A percentile compares a stretch with the other conserved stretches of the same genome.
These are phyloP conservation scores for Funneliformis geosporum DNA, from an alignment of 192 early-diverging fungal genomes.

Conservation along the genomic window DNA sequence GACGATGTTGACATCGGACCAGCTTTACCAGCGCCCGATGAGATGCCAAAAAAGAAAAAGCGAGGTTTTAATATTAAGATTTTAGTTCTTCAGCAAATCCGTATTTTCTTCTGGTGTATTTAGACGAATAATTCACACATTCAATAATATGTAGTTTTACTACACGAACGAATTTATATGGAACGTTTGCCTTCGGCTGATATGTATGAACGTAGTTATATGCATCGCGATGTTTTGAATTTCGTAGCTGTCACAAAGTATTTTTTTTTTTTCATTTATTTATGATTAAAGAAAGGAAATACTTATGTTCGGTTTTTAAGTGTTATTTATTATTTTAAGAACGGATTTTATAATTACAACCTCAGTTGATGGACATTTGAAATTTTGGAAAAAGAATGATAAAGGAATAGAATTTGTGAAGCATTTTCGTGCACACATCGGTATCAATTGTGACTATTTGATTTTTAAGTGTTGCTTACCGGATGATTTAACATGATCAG, in stretches of 20 bases:
- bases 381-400: conserved; percentile 97
- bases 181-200: conserved; percentile 81
- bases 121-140: neutral
- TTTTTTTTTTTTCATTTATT: neutral
- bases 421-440: conserved; percentile 89
- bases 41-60: conserved; percentile 41
- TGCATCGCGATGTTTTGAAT: conserved; percentile 92
- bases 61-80: conserved; percentile 25
- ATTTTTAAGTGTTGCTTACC: neutral
- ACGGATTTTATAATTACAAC: conserved; percentile 94
- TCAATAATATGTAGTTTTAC: conserved; percentile 39
- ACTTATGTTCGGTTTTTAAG: neutral
- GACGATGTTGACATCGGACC: conserved; percentile 46
- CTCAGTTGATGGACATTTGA: conserved; percentile 94
- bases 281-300: too few relatives aligned
- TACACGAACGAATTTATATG: conserved; percentile 77
- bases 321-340: conserved; percentile 38
- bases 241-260: conserved; percentile 74
- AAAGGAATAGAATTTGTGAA: conserved; percentile 98
- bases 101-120: neutral
- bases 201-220: conserved; percentile 93
- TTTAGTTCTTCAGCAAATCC: neutral
- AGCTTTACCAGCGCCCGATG: conserved; percentile 29
- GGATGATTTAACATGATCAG: neutral
- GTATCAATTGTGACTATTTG: conserved; percentile 33